A percentile compares a stretch with the other conserved stretches of the same genome.
phyloP scores from a whole-genome alignment of 345 rosid species.

The Lagerstroemia speciosa region DNA sequence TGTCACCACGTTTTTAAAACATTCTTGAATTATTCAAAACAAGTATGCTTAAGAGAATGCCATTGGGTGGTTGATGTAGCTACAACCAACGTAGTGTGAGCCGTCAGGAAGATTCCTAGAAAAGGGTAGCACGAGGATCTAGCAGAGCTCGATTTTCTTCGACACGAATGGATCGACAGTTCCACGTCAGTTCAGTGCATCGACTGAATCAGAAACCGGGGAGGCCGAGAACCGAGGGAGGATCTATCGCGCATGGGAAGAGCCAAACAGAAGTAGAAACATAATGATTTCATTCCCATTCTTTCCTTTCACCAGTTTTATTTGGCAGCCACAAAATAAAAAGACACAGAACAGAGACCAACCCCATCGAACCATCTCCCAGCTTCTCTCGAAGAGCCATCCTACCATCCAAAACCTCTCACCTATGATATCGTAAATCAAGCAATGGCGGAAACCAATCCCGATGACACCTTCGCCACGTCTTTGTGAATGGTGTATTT shows the following conservation, averaged over 20 bases:
- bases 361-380: not conserved
- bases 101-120: too few species aligned
- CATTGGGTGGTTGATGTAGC: too few species aligned
- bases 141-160: too few species aligned
- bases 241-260: not conserved
- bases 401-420: not conserved
- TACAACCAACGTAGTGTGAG: too few species aligned
- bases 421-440: not conserved
- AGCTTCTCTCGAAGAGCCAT: not conserved
- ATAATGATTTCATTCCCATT: not conserved
- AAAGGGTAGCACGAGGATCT: too few species aligned
- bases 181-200: too few species aligned
- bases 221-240: not conserved
- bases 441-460: not conserved
- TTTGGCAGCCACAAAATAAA: not conserved
- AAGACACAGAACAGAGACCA: constrained; percentile 1
- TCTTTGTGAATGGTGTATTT: not conserved
- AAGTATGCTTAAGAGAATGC: too few species aligned
- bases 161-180: too few species aligned
- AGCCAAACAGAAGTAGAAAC: not conserved
- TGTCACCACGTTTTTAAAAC: too few species aligned
- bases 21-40: too few species aligned
- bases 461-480: not conserved
- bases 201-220: not conserved
- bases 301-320: not conserved